phyloP scores from a whole-genome alignment of 805 yeast species.

The Kockiozyma suomiensis region DNA sequence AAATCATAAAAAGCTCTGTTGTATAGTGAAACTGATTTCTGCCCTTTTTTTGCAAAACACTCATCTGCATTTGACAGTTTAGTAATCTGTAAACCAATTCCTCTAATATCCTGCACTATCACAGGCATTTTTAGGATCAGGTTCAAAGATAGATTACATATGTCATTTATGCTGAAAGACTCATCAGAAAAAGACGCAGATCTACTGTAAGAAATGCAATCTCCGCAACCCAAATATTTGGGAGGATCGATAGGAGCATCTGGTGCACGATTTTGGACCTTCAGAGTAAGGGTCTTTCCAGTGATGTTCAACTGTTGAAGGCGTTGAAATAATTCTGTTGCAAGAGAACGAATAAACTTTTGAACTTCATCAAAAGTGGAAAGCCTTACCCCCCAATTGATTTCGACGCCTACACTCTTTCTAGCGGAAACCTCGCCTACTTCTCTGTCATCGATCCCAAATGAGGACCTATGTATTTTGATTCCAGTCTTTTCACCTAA shows the following conservation, averaged over 20 bases:
- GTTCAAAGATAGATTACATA: constrained; percentile 61
- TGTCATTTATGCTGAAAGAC: constrained; percentile 61
- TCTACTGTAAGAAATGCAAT: constrained; percentile 65
- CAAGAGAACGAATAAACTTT: constrained; percentile 58
- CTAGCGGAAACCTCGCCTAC: constrained; percentile 58
- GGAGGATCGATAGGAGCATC: constrained; percentile 75
- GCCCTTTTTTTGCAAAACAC: background rate
- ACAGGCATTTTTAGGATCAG: constrained; percentile 59
- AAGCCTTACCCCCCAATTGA: constrained; percentile 88
- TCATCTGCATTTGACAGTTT: constrained; percentile 45
- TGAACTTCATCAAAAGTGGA: constrained; percentile 63
- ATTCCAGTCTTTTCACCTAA: constrained; percentile 74
- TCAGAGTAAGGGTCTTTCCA: constrained; percentile 65
- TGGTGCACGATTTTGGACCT: constrained; percentile 62
- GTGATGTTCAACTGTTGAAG: constrained; percentile 50
- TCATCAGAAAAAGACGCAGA: constrained; percentile 62
- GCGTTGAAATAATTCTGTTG: constrained; percentile 61
- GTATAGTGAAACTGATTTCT: background rate
- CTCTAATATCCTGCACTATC: constrained; percentile 71
- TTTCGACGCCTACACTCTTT: constrained; percentile 82
- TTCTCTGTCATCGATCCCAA: constrained; percentile 69
- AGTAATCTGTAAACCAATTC: constrained; percentile 71
- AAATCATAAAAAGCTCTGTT: background rate
- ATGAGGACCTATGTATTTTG: constrained; percentile 59
- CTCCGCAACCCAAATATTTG: constrained; percentile 84